A percentile compares a stretch with the other conserved stretches of the same genome.
Evolutionary conservation across 2,329 filamentous ascomycete genomes (phyloP).

Genomic region (Trichophyton simii): DNA sequence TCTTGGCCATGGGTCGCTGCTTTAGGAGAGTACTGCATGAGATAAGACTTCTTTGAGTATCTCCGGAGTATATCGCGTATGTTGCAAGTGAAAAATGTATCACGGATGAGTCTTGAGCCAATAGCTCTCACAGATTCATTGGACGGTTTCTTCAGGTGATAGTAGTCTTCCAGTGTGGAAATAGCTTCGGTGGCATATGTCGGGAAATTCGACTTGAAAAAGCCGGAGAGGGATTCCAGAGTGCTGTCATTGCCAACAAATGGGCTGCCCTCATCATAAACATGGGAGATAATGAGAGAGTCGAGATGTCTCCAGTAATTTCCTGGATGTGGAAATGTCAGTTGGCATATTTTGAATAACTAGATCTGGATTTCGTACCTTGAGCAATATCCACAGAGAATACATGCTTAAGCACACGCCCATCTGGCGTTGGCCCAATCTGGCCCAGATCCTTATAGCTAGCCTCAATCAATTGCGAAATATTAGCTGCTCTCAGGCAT

Average conservation of each 20-base stretch:
- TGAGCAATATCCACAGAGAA: constrained; percentile 22
- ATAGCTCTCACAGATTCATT: background rate
- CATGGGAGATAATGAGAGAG: constrained; percentile 24
- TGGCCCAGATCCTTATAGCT: background rate
- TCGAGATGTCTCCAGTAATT: constrained; percentile 24
- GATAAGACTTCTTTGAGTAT: background rate
- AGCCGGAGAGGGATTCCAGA: background rate
- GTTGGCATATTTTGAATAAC: background rate
- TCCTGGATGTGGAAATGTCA: constrained; percentile 10
- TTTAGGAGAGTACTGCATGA: background rate
- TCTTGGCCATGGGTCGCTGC: background rate
- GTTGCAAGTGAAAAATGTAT: background rate
- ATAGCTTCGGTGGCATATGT: background rate
- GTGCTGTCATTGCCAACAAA: constrained; percentile 13
- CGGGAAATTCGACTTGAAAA: background rate
- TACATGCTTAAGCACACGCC: constrained; percentile 13
- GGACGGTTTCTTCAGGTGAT: background rate
- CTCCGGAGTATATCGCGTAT: background rate
- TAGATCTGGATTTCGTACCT: constrained; percentile 8
- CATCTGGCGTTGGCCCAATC: background rate
- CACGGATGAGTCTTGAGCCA: background rate
- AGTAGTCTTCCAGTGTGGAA: background rate
- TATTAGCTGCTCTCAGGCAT: background rate
- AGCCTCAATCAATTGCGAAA: background rate
- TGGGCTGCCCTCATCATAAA: constrained; percentile 21